Percentiles rank a stretch among this genome's conserved stretches.
These are phyloP conservation scores for Lycium ferocissimum DNA, from an alignment of 257 asterid species.

Conservation along the genomic window DNA sequence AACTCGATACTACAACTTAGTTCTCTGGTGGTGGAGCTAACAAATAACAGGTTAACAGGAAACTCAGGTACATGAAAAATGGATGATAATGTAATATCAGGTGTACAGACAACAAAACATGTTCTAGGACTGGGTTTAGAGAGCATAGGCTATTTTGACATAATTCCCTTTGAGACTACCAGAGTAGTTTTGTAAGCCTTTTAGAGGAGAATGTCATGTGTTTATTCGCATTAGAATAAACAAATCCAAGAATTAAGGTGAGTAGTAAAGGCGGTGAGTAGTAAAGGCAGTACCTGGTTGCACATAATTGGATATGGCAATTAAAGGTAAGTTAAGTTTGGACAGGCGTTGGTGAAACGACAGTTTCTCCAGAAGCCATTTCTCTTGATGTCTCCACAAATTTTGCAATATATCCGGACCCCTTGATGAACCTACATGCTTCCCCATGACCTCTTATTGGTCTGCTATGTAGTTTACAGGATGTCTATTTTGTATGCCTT, in stretches of 20 bases:
- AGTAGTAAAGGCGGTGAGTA: not conserved
- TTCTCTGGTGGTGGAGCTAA: not conserved
- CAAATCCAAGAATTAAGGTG: not conserved
- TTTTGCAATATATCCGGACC: slow-evolving; percentile 10
- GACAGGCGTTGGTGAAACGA: not conserved
- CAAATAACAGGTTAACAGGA: not conserved
- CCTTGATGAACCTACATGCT: not conserved
- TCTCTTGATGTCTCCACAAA: not conserved
- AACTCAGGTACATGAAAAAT: not conserved
- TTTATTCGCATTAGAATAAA: not conserved
- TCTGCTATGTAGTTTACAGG: not conserved
- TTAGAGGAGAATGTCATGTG: not conserved
- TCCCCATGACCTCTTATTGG: not conserved
- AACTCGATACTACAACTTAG: not conserved
- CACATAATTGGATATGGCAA: not conserved
- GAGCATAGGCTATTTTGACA: not conserved
- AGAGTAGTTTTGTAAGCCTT: not conserved
- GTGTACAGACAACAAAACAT: not conserved
- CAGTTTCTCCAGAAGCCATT: not conserved
- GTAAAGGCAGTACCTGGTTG: not conserved
- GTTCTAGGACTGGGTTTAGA: not conserved
- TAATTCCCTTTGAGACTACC: too few relatives aligned
- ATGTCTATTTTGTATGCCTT: not conserved
- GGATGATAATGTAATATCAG: not conserved
- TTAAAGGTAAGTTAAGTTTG: slow-evolving; percentile 6